These are phyloP conservation scores for Fusarium verrucosum DNA, from an alignment of 2,329 filamentous ascomycete species.

Conservation along the genomic window DNA sequence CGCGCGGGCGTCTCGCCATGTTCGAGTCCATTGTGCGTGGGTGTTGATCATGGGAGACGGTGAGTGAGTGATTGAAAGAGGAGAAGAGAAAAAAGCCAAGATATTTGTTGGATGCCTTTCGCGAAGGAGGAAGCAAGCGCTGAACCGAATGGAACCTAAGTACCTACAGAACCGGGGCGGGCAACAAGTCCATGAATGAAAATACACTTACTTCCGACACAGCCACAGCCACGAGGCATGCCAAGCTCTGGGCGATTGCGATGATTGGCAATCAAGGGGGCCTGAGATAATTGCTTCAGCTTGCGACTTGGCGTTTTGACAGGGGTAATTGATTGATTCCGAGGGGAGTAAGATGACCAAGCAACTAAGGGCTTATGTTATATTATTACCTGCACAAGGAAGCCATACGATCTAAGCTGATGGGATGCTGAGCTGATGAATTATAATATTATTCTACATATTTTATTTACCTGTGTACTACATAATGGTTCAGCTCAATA, in stretches of 20 bases:
- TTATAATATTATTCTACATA: no score
- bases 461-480: no score
- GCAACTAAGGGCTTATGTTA: no score
- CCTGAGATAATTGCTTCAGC: conserved; percentile 1
- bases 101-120: not conserved
- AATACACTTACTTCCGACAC: conserved; percentile 31
- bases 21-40: conserved; percentile 26
- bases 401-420: no score
- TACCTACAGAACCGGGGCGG: no score
- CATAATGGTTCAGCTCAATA: no score
- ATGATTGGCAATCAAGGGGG: conserved; percentile 9
- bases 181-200: no score
- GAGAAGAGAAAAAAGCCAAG: conserved; percentile 17
- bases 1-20: conserved; percentile 21
- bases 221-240: conserved; percentile 28
- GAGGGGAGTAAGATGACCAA: no score
- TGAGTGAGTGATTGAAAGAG: not conserved
- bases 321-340: not conserved
- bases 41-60: not conserved
- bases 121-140: not conserved
- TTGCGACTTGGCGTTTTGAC: not conserved
- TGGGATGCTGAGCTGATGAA: no score
- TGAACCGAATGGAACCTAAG: no score
- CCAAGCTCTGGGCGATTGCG: conserved; percentile 5
- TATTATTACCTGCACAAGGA: no score